Conservation (phyloP, 768 basidiomycete genomes). For the Goffeauzyma gilvescens region DNA sequence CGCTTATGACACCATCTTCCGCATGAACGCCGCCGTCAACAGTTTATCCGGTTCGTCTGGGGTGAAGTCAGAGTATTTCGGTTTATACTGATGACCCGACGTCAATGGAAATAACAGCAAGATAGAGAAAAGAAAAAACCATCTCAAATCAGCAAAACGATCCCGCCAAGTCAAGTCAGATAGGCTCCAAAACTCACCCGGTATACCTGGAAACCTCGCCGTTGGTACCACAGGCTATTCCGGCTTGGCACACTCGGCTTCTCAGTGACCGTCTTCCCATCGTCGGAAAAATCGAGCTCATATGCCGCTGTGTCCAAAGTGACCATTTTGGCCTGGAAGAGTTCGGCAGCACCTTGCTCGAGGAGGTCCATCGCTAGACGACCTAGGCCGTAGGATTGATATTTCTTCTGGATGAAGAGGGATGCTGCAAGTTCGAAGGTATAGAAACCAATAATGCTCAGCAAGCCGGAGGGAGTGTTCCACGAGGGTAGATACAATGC, state of each 20-base stretch:
- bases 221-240: constrained; percentile 11
- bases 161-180: too few relatives aligned
- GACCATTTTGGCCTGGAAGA: constrained; percentile 11
- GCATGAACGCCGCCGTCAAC: too few relatives aligned
- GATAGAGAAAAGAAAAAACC: too few relatives aligned
- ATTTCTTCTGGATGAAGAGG: constrained; percentile 15
- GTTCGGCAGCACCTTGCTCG: constrained; percentile 11
- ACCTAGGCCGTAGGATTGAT: constrained; percentile 11
- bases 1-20: too few relatives aligned
- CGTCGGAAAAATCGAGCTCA: too few relatives aligned
- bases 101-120: too few relatives aligned
- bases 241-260: not conserved
- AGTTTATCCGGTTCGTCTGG: too few relatives aligned
- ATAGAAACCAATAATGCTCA: not conserved
- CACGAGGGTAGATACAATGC: too few relatives aligned
- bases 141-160: too few relatives aligned
- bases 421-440: constrained; percentile 11
- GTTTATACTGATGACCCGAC: too few relatives aligned
- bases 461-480: not conserved
- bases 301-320: constrained; percentile 17
- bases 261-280: not conserved
- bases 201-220: constrained; percentile 12
- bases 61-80: too few relatives aligned
- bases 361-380: constrained; percentile 11
- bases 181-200: constrained; percentile 16